Evolutionary conservation across 139 green algal species (phyloP).

Genomic region (Picochlorum sp.): DNA sequence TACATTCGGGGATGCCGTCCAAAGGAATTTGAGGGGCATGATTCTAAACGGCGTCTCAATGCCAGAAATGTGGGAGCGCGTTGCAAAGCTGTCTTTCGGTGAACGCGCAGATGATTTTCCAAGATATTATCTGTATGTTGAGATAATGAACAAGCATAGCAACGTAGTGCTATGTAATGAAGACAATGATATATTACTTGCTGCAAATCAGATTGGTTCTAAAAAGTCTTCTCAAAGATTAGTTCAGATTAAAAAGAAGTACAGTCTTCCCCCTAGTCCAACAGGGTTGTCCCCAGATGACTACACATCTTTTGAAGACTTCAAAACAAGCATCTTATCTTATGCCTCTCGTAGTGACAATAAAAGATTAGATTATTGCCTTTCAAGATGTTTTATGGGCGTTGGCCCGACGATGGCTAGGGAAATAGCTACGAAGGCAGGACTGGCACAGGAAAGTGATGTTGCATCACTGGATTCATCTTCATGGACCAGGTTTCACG

Average conservation of each 20-base stretch:
- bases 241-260: slow-evolving; percentile 57
- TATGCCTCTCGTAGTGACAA: slow-evolving; percentile 17
- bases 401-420: slow-evolving; percentile 29
- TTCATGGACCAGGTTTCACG: too few species aligned
- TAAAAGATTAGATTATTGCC: background rate
- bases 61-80: slow-evolving; percentile 61
- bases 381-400: slow-evolving; percentile 50
- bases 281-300: slow-evolving; percentile 42
- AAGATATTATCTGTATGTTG: slow-evolving; percentile 39
- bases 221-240: slow-evolving; percentile 56
- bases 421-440: too few species aligned
- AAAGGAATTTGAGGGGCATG: slow-evolving; percentile 37
- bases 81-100: slow-evolving; percentile 56
- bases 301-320: slow-evolving; percentile 19
- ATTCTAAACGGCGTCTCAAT: slow-evolving; percentile 48
- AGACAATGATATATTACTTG: slow-evolving; percentile 26
- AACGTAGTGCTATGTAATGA: slow-evolving; percentile 52
- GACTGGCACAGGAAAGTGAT: too few species aligned
- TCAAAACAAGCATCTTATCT: slow-evolving; percentile 30
- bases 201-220: slow-evolving; percentile 54
- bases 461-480: too few species aligned
- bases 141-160: slow-evolving; percentile 64
- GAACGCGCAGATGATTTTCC: slow-evolving; percentile 16
- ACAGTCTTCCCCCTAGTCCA: slow-evolving; percentile 46
- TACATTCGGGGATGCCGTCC: slow-evolving; percentile 34